Evolutionary conservation across 768 basidiomycete species (phyloP).

Genomic region (Galerina sulciceps): DNA sequence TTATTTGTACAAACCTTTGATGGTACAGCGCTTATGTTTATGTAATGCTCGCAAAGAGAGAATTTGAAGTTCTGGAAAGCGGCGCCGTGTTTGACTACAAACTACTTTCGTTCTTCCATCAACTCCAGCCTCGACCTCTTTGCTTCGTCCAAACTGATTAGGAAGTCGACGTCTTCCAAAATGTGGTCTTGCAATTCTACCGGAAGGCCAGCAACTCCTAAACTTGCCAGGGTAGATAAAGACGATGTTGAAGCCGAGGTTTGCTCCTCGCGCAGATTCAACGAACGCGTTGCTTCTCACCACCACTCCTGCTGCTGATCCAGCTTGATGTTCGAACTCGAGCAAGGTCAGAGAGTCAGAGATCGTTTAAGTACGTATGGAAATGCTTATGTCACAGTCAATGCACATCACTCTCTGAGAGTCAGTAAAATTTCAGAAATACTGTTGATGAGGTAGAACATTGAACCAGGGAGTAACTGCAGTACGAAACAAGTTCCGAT

Average conservation of each 20-base stretch:
- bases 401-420: too few relatives aligned
- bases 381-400: too few relatives aligned
- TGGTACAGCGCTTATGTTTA: too few relatives aligned
- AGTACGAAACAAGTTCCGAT: too few relatives aligned
- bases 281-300: conserved; percentile 15
- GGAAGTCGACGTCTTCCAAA: conserved; percentile 20
- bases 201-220: conserved; percentile 5
- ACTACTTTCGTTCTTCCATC: conserved; percentile 23
- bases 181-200: conserved; percentile 18
- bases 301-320: conserved; percentile 37
- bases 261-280: conserved; percentile 1
- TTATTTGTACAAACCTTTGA: too few relatives aligned
- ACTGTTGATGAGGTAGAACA: too few relatives aligned
- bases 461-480: too few relatives aligned
- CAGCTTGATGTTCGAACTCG: too few relatives aligned
- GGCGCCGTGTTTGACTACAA: conserved; percentile 1
- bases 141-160: conserved; percentile 18
- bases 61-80: conserved; percentile 12
- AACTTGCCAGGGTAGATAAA: background rate
- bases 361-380: too few relatives aligned
- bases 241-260: background rate
- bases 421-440: too few relatives aligned
- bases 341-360: too few relatives aligned
- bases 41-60: conserved; percentile 13
- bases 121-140: conserved; percentile 20